Evolutionary conservation across 768 basidiomycete species (phyloP).

Genomic region (Tephrocybe sp.): DNA sequence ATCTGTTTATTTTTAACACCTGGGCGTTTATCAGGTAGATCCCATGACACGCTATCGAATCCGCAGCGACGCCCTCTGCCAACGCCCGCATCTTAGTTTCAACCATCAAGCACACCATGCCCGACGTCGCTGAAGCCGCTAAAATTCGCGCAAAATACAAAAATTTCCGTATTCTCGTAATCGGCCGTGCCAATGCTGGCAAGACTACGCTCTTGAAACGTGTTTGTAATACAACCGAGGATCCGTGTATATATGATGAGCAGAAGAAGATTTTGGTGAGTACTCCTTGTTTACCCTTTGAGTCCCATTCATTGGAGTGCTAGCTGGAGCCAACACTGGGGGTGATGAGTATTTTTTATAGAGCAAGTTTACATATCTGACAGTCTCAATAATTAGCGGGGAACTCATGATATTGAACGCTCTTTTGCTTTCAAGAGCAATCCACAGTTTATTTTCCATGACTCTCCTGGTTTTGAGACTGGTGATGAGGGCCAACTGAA

Average conservation of each 20-base stretch:
- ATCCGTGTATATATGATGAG: too few species aligned
- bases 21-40: too few species aligned
- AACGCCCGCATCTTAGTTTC: too few species aligned
- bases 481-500: slow-evolving; percentile 5
- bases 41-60: too few species aligned
- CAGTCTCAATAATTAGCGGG: too few species aligned
- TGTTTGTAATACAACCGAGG: too few species aligned
- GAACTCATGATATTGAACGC: slow-evolving; percentile 20
- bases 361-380: neutral
- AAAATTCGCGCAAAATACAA: slow-evolving; percentile 8
- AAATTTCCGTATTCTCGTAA: slow-evolving; percentile 27
- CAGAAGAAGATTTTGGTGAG: slow-evolving; percentile 12
- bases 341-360: neutral
- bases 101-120: too few species aligned
- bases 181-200: slow-evolving; percentile 29
- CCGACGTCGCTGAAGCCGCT: neutral
- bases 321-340: neutral
- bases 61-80: too few species aligned
- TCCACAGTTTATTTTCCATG: slow-evolving; percentile 20
- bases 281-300: neutral
- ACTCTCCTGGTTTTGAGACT: too few species aligned
- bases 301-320: too few species aligned
- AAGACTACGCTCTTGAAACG: too few species aligned
- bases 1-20: too few species aligned
- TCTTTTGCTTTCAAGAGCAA: slow-evolving; percentile 21